Percentiles rank a stretch among this genome's conserved stretches.
Evolutionary conservation across 805 yeast genomes (phyloP).

Genomic region (Starmerella riodocensis): DNA sequence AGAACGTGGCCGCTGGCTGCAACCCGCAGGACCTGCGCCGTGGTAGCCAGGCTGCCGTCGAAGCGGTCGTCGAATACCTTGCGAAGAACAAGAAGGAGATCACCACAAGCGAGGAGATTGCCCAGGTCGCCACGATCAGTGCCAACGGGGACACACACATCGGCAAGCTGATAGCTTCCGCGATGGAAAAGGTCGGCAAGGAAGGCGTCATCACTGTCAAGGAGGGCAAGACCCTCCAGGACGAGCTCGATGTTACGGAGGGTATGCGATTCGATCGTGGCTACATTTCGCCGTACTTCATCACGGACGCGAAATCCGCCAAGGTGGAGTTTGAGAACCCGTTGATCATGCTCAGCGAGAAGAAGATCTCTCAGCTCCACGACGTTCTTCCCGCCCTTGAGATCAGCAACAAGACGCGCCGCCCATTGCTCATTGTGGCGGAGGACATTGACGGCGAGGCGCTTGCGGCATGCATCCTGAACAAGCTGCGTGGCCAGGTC

Average conservation of each 20-base stretch:
- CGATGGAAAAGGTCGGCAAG: slow-evolving; percentile 97
- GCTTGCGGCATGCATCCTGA: slow-evolving; percentile 90
- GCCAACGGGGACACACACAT: slow-evolving; percentile 93
- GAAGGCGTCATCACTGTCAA: slow-evolving; percentile 97
- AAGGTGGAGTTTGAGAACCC: slow-evolving; percentile 95
- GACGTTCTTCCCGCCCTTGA: slow-evolving; percentile 88
- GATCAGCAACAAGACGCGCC: slow-evolving; percentile 80
- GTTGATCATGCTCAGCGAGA: slow-evolving; percentile 72
- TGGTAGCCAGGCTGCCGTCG: slow-evolving; percentile 94
- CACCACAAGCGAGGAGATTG: slow-evolving; percentile 87
- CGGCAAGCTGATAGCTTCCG: slow-evolving; percentile 80
- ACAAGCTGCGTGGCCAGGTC: slow-evolving; percentile 96
- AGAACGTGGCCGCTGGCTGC: slow-evolving; percentile 97
- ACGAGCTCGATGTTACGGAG: slow-evolving; percentile 90
- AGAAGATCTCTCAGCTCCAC: slow-evolving; percentile 80
- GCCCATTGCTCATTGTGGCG: slow-evolving; percentile 85
- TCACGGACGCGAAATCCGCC: slow-evolving; percentile 80
- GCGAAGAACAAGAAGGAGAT: slow-evolving; percentile 80
- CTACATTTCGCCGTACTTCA: slow-evolving; percentile 90
- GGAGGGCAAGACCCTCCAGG: slow-evolving; percentile 94
- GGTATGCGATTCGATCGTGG: slow-evolving; percentile 99
- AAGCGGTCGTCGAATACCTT: slow-evolving; percentile 75
- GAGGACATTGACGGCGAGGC: slow-evolving; percentile 98
- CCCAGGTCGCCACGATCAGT: slow-evolving; percentile 95
- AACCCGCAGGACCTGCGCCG: slow-evolving; percentile 97